Base-by-base conservation (phyloP, 129 eudicot genomes). In the Centaurea solstitialis region DNA sequence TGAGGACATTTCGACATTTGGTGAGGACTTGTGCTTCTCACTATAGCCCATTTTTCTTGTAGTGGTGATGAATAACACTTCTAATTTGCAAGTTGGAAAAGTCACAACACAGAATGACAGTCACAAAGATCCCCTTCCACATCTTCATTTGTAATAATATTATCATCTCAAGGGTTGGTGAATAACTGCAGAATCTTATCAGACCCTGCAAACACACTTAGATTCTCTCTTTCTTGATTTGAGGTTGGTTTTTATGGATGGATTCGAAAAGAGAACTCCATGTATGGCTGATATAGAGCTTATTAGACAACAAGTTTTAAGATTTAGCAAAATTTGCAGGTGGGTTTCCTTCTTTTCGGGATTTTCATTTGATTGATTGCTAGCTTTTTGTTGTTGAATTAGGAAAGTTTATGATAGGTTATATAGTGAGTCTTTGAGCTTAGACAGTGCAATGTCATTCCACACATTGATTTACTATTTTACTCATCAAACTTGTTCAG, bases 401-500 rank as follows among this genome's bases (percentile, higher is more conserved):
- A 17, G 3, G 24, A 64, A 28, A 1, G 9, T 64, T 39, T 66
- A 15, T 45, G 70, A 28, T 13, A 68, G 8, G n/a, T 70, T n/a
- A n/a, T n/a, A n/a, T n/a, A n/a, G n/a, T n/a, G n/a, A n/a, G n/a
- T n/a, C n/a, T n/a, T n/a, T n/a, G n/a, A n/a, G n/a, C n/a, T n/a
- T n/a, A n/a, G n/a, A n/a, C n/a, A n/a, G n/a, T n/a, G n/a, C n/a
- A n/a, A n/a, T n/a, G 86, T 85, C 87, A 69, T 86, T 89, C 81
- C 85, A 80, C n/a, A 45, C 92, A 74, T 82, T 89, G 73, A 86
- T 83, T 75, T 83, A 87, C n/a, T n/a, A n/a, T n/a, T n/a, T n/a
- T n/a, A n/a, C n/a, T n/a, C n/a, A n/a, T n/a, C n/a, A n/a, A n/a
- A n/a, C n/a, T n/a, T n/a, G n/a, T n/a, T n/a, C n/a, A n/a, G n/a